A percentile compares a stretch with the other conserved stretches of the same genome.
These are phyloP conservation scores for Glycine latifolia DNA, from an alignment of 306 rosid genomes.

Conservation along the genomic window DNA sequence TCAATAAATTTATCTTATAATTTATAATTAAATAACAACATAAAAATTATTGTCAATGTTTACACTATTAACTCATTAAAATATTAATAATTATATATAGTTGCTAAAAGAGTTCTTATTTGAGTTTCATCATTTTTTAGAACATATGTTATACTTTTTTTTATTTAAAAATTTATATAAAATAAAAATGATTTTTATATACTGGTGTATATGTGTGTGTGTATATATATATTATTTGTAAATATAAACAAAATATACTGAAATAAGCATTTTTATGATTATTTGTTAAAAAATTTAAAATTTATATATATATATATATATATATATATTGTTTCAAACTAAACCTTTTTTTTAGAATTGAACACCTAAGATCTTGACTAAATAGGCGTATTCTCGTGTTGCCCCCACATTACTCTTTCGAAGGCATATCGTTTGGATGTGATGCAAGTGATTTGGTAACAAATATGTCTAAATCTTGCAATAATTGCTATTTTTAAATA, in stretches of 20 bases:
- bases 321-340: no score
- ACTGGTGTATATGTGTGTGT: not conserved
- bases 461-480: not conserved
- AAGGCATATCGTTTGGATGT: slow-evolving; percentile 38
- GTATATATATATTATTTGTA: no score
- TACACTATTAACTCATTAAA: not conserved
- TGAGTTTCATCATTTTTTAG: not conserved
- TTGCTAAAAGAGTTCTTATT: not conserved
- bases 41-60: no score
- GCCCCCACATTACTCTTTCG: not conserved
- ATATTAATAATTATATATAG: not conserved
- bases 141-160: not conserved
- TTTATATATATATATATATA: no score
- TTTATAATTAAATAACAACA: no score
- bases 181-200: no score
- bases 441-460: slow-evolving; percentile 42
- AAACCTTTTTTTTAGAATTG: no score
- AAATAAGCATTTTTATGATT: no score
- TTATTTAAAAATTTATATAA: no score
- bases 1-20: not conserved
- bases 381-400: not conserved
- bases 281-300: no score
- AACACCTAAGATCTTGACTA: no score
- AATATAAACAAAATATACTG: no score
- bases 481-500: not conserved